phyloP scores from a whole-genome alignment of 1,284 basidiomycete species.

The Trametes polyzona region DNA sequence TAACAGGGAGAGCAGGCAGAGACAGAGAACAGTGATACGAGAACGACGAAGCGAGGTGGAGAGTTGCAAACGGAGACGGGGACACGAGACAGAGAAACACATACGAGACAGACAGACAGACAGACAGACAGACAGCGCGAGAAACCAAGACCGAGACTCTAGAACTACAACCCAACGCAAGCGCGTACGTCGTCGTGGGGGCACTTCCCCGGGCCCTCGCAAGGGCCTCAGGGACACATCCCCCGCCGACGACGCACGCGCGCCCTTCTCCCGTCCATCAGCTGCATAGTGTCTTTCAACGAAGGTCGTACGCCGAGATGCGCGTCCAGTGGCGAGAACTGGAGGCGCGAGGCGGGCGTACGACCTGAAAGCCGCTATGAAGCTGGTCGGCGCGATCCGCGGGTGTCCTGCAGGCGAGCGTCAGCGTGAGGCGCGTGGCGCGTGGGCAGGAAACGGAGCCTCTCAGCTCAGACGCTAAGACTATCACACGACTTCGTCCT shows the following conservation, averaged over 20 bases:
- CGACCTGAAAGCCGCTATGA: conserved; percentile 13
- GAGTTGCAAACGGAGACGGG: too few relatives aligned
- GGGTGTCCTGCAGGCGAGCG: not conserved
- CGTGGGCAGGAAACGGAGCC: too few relatives aligned
- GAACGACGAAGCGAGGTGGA: too few relatives aligned
- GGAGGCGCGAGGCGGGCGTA: conserved; percentile 2
- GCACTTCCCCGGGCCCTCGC: conserved; percentile 10
- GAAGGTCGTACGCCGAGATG: conserved; percentile 8
- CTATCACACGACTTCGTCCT: too few relatives aligned
- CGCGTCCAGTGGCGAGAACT: conserved; percentile 3
- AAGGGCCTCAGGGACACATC: not conserved
- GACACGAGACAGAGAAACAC: not conserved
- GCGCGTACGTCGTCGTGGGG: conserved; percentile 9
- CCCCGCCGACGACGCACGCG: conserved; percentile 11
- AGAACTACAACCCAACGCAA: not conserved
- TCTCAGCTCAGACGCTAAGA: not conserved
- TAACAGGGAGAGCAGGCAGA: too few relatives aligned
- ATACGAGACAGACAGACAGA: not conserved
- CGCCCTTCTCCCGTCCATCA: conserved; percentile 8
- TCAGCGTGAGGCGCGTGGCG: not conserved
- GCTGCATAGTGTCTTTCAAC: conserved; percentile 12
- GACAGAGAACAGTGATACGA: too few relatives aligned
- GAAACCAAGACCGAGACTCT: not conserved
- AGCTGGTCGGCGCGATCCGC: conserved; percentile 7
- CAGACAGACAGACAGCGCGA: not conserved